Percentiles rank a stretch among this genome's conserved stretches.
Evolutionary conservation across 192 early-diverging fungal species (phyloP).

Genomic region (Umbelopsis sp.): DNA sequence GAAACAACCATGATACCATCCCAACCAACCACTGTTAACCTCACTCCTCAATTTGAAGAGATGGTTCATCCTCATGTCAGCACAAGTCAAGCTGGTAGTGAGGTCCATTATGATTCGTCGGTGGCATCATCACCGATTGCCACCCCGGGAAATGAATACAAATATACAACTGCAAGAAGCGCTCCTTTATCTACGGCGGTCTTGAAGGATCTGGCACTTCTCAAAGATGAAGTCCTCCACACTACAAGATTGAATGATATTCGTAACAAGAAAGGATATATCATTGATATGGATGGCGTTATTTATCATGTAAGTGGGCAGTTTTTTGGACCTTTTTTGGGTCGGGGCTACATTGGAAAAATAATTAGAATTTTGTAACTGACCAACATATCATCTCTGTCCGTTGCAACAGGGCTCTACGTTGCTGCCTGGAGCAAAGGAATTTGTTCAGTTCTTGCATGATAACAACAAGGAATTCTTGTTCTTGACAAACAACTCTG

Average conservation of each 20-base stretch:
- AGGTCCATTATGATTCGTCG: not conserved
- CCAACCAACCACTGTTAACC: not conserved
- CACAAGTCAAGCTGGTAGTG: not conserved
- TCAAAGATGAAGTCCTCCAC: conserved; percentile 16
- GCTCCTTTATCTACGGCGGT: not conserved
- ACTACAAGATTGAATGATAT: conserved; percentile 20
- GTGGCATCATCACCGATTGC: not conserved
- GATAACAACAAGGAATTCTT: conserved; percentile 47
- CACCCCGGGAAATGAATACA: conserved; percentile 10
- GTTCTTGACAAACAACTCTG: conserved; percentile 57
- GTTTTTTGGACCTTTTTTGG: not conserved
- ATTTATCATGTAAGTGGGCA: conserved; percentile 47
- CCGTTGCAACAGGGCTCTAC: conserved; percentile 18
- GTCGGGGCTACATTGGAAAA: not conserved
- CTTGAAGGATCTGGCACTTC: conserved; percentile 9
- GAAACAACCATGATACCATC: not conserved
- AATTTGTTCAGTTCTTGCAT: conserved; percentile 49
- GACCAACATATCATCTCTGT: not conserved
- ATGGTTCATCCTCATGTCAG: not conserved
- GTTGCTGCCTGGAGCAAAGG: conserved; percentile 47
- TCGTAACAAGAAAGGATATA: conserved; percentile 48
- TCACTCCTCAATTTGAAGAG: not conserved
- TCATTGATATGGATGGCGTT: conserved; percentile 60
- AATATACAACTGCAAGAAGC: not conserved
- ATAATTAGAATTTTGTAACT: not conserved